Evolutionary conservation across 176 grass and related monocot genomes (phyloP).

Genomic region (Rhynchospora breviuscula): DNA sequence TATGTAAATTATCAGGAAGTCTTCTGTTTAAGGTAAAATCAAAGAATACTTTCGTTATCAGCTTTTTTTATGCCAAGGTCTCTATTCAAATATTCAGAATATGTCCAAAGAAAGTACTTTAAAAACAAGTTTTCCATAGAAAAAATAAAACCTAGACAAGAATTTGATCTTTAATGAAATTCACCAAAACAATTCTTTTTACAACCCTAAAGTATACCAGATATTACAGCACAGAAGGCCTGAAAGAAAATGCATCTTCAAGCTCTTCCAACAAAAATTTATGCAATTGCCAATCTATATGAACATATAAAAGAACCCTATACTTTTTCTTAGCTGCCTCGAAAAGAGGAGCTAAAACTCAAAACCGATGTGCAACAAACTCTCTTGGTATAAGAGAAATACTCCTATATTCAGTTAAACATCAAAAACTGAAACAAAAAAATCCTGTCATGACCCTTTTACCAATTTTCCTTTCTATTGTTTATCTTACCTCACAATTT

Average conservation of each 20-base stretch:
- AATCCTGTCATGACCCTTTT: background rate
- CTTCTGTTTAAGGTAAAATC: background rate
- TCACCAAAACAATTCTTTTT: background rate
- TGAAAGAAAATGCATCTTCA: background rate
- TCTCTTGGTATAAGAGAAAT: background rate
- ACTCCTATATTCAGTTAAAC: background rate
- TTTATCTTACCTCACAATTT: constrained; percentile 14
- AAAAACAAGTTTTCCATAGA: background rate
- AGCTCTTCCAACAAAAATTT: background rate
- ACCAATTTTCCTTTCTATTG: constrained; percentile 4
- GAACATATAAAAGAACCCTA: constrained; percentile 22
- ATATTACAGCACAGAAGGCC: background rate
- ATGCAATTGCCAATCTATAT: constrained; percentile 7
- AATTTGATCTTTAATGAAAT: background rate
- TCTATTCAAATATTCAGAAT: background rate
- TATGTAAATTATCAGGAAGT: background rate
- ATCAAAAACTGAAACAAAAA: background rate
- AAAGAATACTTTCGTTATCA: background rate
- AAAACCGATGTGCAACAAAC: background rate
- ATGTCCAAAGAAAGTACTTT: background rate
- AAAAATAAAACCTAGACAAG: background rate
- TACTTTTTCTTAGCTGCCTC: constrained; percentile 15
- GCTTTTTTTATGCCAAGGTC: background rate
- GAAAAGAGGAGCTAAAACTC: constrained; percentile 21
- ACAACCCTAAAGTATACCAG: background rate